Evolutionary conservation across 2,329 filamentous ascomycete species (phyloP).

Genomic region (Gliomastix tumulicola): DNA sequence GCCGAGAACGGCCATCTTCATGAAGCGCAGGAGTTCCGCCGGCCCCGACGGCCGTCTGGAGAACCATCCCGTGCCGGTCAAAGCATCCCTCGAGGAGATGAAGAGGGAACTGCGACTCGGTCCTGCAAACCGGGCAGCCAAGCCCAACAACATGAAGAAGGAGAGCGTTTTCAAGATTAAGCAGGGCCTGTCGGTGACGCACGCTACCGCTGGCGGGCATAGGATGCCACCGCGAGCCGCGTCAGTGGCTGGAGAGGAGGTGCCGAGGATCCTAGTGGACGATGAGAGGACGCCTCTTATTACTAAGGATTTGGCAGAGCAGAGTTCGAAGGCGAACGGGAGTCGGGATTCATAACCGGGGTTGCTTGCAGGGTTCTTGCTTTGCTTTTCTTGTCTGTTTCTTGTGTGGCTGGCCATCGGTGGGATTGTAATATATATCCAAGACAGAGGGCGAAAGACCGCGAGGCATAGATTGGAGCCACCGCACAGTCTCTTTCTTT

Average conservation of each 20-base stretch:
- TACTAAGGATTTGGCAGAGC: constrained; percentile 10
- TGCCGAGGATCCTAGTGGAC: constrained; percentile 2
- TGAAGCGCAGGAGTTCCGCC: constrained; percentile 51
- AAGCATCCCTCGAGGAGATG: constrained; percentile 56
- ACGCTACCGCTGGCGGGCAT: constrained; percentile 7
- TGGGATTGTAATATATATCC: too few species aligned
- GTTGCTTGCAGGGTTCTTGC: too few species aligned
- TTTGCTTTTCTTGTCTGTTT: too few species aligned
- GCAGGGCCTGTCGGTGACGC: constrained; percentile 21
- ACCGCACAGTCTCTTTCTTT: too few species aligned
- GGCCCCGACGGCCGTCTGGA: constrained; percentile 44
- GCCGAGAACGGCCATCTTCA: constrained; percentile 47
- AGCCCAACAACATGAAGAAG: constrained; percentile 51
- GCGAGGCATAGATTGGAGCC: too few species aligned
- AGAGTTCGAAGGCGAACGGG: not conserved
- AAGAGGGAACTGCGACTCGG: constrained; percentile 58
- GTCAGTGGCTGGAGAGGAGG: constrained; percentile 10
- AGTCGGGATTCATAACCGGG: not conserved
- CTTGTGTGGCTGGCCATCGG: too few species aligned
- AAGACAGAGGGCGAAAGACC: too few species aligned
- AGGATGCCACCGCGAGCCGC: constrained; percentile 11
- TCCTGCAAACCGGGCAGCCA: constrained; percentile 59
- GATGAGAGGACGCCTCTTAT: constrained; percentile 22
- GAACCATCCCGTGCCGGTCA: constrained; percentile 44
- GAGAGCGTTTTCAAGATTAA: constrained; percentile 64